phyloP scores from a whole-genome alignment of 2,329 filamentous ascomycete species.

The Emmonsia crescens region DNA sequence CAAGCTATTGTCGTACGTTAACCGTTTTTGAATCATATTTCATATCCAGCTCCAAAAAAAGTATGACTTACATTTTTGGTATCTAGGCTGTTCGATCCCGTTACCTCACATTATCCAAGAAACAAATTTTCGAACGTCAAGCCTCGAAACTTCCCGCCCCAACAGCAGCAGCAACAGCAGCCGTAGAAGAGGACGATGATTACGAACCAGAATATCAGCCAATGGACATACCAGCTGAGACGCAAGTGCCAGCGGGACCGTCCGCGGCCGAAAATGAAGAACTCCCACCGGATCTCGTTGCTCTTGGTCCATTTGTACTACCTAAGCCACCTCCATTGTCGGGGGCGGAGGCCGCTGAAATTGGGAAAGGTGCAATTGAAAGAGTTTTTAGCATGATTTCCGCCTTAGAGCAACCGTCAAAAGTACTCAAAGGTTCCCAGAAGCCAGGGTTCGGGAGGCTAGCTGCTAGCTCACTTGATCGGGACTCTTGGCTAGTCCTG shows the following conservation, averaged over 20 bases:
- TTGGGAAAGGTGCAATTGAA: constrained; percentile 62
- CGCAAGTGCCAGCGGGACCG: constrained; percentile 53
- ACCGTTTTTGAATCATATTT: not conserved
- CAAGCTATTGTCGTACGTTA: constrained; percentile 58
- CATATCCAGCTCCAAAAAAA: not conserved
- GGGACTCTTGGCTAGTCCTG: constrained; percentile 84
- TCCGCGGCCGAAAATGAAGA: constrained; percentile 61
- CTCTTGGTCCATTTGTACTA: constrained; percentile 67
- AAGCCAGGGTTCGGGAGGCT: constrained; percentile 67
- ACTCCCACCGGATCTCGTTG: constrained; percentile 46
- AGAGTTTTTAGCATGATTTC: constrained; percentile 71
- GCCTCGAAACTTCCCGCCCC: constrained; percentile 20
- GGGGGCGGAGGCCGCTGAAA: constrained; percentile 58
- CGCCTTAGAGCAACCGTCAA: constrained; percentile 55
- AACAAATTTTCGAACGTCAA: constrained; percentile 21
- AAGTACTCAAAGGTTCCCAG: constrained; percentile 41
- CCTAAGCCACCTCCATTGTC: constrained; percentile 66
- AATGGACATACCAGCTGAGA: constrained; percentile 42
- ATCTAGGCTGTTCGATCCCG: constrained; percentile 29
- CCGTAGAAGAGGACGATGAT: constrained; percentile 67
- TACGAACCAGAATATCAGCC: constrained; percentile 82
- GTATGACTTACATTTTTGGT: not conserved
- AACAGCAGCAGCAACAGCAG: constrained; percentile 6
- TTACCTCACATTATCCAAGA: constrained; percentile 27
- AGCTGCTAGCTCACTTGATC: constrained; percentile 71